Percentiles rank a stretch among this genome's conserved stretches.
These are phyloP conservation scores for Fraxinus dipetala DNA, from an alignment of 305 asterid species.

Conservation along the genomic window DNA sequence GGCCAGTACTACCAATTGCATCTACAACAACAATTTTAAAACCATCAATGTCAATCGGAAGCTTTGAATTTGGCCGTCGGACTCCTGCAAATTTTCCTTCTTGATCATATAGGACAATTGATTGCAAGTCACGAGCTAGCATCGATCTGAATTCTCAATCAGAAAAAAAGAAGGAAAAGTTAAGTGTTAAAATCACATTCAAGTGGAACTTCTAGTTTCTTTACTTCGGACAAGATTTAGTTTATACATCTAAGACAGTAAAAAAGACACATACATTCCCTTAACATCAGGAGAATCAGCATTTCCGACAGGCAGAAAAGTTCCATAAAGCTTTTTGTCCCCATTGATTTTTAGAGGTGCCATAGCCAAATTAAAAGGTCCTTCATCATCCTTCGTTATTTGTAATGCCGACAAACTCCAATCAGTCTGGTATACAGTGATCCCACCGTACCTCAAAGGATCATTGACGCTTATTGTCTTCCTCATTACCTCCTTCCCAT, in stretches of 20 bases:
- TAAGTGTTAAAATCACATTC: neutral
- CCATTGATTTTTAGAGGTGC: conserved; percentile 80
- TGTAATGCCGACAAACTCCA: conserved; percentile 85
- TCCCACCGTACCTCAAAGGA: conserved; percentile 78
- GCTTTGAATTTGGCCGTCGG: conserved; percentile 73
- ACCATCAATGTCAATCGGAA: conserved; percentile 76
- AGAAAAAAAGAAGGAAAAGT: conserved; percentile 4
- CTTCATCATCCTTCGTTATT: conserved; percentile 70
- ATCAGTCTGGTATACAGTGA: conserved; percentile 82
- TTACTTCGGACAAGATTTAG: neutral
- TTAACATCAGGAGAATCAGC: conserved; percentile 51
- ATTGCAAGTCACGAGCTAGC: conserved; percentile 93
- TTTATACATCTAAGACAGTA: neutral
- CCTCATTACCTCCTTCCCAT: conserved; percentile 75
- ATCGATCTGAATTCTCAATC: conserved; percentile 52
- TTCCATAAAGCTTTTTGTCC: conserved; percentile 82
- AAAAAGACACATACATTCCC: conserved; percentile 61
- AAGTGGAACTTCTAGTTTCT: neutral
- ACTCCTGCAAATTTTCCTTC: conserved; percentile 88
- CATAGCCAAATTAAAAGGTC: conserved; percentile 89
- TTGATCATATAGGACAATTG: conserved; percentile 73
- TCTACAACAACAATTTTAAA: conserved; percentile 50
- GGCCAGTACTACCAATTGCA: conserved; percentile 73
- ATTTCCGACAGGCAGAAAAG: conserved; percentile 66
- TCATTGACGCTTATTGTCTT: conserved; percentile 82